phyloP scores from a whole-genome alignment of 1,284 basidiomycete genomes.

The Omphalotus olearius region DNA sequence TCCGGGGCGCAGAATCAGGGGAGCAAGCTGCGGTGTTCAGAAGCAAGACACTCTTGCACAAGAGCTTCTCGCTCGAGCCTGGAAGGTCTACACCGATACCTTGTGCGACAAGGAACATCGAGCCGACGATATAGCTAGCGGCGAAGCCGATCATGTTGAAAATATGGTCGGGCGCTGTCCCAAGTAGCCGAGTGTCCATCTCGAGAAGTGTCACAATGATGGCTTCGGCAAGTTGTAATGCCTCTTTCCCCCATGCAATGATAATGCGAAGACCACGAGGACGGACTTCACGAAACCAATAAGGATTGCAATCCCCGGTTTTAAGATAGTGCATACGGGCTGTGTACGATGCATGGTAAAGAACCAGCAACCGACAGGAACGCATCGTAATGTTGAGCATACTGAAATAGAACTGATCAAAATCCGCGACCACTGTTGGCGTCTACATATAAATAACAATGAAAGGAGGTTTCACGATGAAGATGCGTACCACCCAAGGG shows the following conservation, averaged over 20 bases:
- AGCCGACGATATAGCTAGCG: conserved; percentile 12
- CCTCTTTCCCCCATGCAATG: conserved; percentile 13
- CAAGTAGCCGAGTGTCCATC: conserved; percentile 4
- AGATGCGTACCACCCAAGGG: conserved; percentile 12
- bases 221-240: conserved; percentile 6
- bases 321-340: conserved; percentile 6
- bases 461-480: neutral
- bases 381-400: conserved; percentile 9
- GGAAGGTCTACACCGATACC: conserved; percentile 7
- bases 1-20: conserved; percentile 7
- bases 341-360: conserved; percentile 11
- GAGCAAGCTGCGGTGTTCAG: conserved; percentile 2
- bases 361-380: conserved; percentile 12
- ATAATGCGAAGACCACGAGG: conserved; percentile 11
- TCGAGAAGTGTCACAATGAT: conserved; percentile 12
- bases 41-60: neutral
- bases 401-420: conserved; percentile 13
- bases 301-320: neutral
- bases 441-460: neutral
- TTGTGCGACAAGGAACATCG: conserved; percentile 10
- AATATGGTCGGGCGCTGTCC: conserved; percentile 12
- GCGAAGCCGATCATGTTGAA: conserved; percentile 14
- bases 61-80: conserved; percentile 10
- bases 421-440: conserved; percentile 11
- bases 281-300: conserved; percentile 13